phyloP scores from a whole-genome alignment of 2,329 filamentous ascomycete species.

The Leptographium galeiforme region DNA sequence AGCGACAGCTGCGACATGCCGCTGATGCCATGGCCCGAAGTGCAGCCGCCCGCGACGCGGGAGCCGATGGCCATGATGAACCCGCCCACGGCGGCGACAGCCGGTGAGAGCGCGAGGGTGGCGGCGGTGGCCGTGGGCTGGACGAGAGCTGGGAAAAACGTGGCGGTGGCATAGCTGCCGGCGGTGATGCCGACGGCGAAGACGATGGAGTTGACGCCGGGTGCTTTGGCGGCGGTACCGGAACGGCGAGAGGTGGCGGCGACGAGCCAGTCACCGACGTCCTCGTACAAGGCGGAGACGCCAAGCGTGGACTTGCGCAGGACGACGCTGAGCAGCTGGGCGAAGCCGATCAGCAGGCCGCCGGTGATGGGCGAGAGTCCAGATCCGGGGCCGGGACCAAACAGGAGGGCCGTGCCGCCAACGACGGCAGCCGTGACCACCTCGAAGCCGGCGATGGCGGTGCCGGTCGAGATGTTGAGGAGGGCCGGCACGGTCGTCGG shows the following conservation, averaged over 20 bases:
- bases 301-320: constrained; percentile 42
- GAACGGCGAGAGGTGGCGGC: neutral
- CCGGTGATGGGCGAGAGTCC: constrained; percentile 34
- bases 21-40: constrained; percentile 56
- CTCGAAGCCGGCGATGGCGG: constrained; percentile 29
- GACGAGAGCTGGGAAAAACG: constrained; percentile 3
- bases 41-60: constrained; percentile 51
- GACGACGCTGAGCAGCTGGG: constrained; percentile 43
- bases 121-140: neutral
- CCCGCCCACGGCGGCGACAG: constrained; percentile 37
- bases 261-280: constrained; percentile 41
- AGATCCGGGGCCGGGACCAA: constrained; percentile 16
- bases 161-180: constrained; percentile 3
- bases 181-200: constrained; percentile 20
- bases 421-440: constrained; percentile 27
- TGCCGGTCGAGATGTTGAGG: constrained; percentile 24
- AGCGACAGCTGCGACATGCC: constrained; percentile 49
- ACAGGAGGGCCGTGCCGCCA: constrained; percentile 19
- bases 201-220: constrained; percentile 15
- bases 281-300: constrained; percentile 48
- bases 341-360: constrained; percentile 43
- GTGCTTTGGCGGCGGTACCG: constrained; percentile 1
- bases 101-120: constrained; percentile 17
- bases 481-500: constrained; percentile 23
- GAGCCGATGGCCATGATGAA: constrained; percentile 45